Base-by-base conservation (phyloP, 495 filamentous ascomycete species). In the Clavariopsis aquatica region DNA sequence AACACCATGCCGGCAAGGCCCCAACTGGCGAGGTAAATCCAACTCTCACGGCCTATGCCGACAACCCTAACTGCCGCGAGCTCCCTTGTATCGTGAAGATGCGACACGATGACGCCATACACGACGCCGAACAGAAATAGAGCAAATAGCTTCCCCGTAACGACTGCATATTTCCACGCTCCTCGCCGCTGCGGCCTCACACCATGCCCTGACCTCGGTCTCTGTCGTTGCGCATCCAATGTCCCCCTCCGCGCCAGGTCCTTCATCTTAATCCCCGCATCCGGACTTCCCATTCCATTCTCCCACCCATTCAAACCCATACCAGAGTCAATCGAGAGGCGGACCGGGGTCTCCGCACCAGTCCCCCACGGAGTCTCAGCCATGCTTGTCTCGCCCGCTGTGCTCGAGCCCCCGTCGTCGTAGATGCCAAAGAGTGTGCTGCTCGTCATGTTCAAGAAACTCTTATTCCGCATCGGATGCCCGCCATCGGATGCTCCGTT, bases 381-480 rank as follows among this genome's bases (percentile, higher is more conserved):
- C 38, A 84, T 85, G 38, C 63, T 72, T n/a, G 41, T 52, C 57
- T 66, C 62, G 47, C 65, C 38, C 56, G 73, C 74, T 45, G 74
- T 78, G 60, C 80, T 79, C 66, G 81, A 82, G 61, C 79, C 83
- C 2, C 84, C 85, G 15, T 87, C 89, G 12, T 85, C 83, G 78
- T 94, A 98, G 73, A 98, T 98, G 47, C 94, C 94, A 66, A 87
- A 89, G 0, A 98, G 84, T 0, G 94, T 96, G 1, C 90, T 90
- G 15, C 89, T 86, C 27, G 92, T 96, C 54, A 98, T 83, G 73
- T 96, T 96, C 69, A 93, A 82, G 27, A 90, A 81, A 2, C 92
- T 96, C 53, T 86, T 84, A 28, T 87, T 88, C 56, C 89, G 84
- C 10, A 61, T 68, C 8, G 73, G 71, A 31, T 15, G 23, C 8